Percentiles rank a stretch among this genome's conserved stretches.
These are phyloP conservation scores for Gymnopilus junonius DNA, from an alignment of 768 basidiomycete species.

Conservation along the genomic window DNA sequence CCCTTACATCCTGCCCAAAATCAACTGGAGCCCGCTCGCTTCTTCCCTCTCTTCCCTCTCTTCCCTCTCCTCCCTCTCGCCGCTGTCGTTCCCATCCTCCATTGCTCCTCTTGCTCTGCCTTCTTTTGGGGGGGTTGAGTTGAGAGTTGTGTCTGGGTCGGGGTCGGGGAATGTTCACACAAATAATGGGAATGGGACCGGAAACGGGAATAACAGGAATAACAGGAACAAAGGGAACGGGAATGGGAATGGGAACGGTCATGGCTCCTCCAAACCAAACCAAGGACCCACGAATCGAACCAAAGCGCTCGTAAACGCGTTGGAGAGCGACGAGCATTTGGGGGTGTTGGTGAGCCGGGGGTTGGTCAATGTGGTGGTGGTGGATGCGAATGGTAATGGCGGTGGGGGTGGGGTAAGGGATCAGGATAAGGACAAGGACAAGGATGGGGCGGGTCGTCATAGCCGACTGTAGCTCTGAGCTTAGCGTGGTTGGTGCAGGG, in stretches of 20 bases:
- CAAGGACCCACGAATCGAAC: too few relatives aligned
- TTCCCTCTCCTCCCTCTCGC: background rate
- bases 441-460: too few relatives aligned
- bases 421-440: background rate
- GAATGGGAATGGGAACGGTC: background rate
- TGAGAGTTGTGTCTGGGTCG: background rate
- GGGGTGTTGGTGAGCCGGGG: background rate
- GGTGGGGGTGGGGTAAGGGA: background rate
- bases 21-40: slow-evolving; percentile 5
- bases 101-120: too few relatives aligned
- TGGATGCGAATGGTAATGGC: too few relatives aligned
- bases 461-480: too few relatives aligned
- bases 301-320: background rate
- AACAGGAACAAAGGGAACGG: too few relatives aligned
- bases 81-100: too few relatives aligned
- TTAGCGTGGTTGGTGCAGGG: too few relatives aligned
- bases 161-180: too few relatives aligned
- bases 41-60: background rate
- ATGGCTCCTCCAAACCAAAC: too few relatives aligned
- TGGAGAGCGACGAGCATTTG: background rate
- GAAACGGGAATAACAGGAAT: too few relatives aligned
- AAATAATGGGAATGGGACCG: too few relatives aligned
- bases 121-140: background rate
- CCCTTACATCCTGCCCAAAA: background rate
- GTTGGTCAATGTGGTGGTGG: background rate